Evolutionary conservation across 345 rosid species (phyloP).

Genomic region (Hibiscus tridactylites): DNA sequence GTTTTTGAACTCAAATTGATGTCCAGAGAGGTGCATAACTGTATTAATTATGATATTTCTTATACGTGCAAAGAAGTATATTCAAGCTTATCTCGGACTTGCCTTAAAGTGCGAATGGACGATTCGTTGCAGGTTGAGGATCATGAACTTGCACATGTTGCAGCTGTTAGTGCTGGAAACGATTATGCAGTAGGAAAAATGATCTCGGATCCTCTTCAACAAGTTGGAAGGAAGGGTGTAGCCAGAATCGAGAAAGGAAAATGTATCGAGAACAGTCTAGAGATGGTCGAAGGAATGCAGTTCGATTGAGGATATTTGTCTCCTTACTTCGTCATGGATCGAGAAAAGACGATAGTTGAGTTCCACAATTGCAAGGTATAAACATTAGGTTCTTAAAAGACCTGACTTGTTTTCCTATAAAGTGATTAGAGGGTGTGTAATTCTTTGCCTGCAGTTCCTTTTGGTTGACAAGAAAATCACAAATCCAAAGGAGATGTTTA

Average conservation of each 20-base stretch:
- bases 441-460: slow-evolving; percentile 56
- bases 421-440: slow-evolving; percentile 25
- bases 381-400: slow-evolving; percentile 5
- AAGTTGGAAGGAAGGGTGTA: slow-evolving; percentile 68
- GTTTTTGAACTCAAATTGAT: slow-evolving; percentile 75
- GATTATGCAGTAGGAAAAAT: slow-evolving; percentile 67
- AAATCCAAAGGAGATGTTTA: slow-evolving; percentile 71
- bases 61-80: background rate
- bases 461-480: slow-evolving; percentile 81
- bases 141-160: slow-evolving; percentile 77
- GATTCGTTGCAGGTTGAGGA: slow-evolving; percentile 49
- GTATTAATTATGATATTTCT: background rate
- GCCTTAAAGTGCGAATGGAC: no score
- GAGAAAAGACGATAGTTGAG: slow-evolving; percentile 58
- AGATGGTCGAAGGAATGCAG: slow-evolving; percentile 86
- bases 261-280: slow-evolving; percentile 42
- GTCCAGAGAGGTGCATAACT: slow-evolving; percentile 62
- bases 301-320: slow-evolving; percentile 83
- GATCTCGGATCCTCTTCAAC: slow-evolving; percentile 54
- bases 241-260: slow-evolving; percentile 70
- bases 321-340: slow-evolving; percentile 69
- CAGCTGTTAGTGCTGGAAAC: slow-evolving; percentile 83
- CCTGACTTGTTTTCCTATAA: slow-evolving; percentile 13
- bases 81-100: background rate
- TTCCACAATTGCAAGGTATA: slow-evolving; percentile 76